Conservation (phyloP, 2,329 filamentous ascomycete genomes). For the Paracorniculantispora psalliotae region DNA sequence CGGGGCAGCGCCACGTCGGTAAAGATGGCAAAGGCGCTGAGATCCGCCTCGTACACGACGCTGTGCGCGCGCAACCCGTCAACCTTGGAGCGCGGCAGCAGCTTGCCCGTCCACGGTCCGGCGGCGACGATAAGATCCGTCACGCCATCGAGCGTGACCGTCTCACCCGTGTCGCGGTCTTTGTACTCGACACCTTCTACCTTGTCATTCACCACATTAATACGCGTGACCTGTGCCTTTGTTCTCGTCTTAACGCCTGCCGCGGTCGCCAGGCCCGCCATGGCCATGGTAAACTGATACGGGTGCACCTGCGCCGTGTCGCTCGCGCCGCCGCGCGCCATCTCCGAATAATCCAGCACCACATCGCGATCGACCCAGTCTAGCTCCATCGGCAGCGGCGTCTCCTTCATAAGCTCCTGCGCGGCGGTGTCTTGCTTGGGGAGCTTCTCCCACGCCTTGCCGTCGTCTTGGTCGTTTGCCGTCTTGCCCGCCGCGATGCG, state of each 20-base stretch:
- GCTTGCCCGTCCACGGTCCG: constrained; percentile 57
- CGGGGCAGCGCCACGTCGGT: constrained; percentile 74
- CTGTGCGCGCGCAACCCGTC: constrained; percentile 59
- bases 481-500: background rate
- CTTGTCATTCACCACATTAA: constrained; percentile 49
- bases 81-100: constrained; percentile 55
- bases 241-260: constrained; percentile 63
- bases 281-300: constrained; percentile 79
- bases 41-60: constrained; percentile 58
- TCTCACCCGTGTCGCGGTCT: constrained; percentile 39
- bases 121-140: constrained; percentile 54
- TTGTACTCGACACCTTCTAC: constrained; percentile 59
- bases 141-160: constrained; percentile 35
- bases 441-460: constrained; percentile 55
- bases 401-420: constrained; percentile 44
- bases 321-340: constrained; percentile 63
- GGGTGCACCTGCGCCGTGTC: constrained; percentile 95
- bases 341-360: constrained; percentile 68
- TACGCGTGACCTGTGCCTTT: constrained; percentile 61
- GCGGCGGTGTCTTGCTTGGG: constrained; percentile 54
- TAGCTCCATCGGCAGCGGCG: constrained; percentile 67
- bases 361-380: constrained; percentile 75
- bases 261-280: constrained; percentile 69
- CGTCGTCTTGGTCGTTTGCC: constrained; percentile 25
- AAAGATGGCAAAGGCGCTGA: constrained; percentile 75